These are phyloP conservation scores for Trichophyton verrucosum DNA, from an alignment of 2,329 filamentous ascomycete genomes.

Conservation along the genomic window DNA sequence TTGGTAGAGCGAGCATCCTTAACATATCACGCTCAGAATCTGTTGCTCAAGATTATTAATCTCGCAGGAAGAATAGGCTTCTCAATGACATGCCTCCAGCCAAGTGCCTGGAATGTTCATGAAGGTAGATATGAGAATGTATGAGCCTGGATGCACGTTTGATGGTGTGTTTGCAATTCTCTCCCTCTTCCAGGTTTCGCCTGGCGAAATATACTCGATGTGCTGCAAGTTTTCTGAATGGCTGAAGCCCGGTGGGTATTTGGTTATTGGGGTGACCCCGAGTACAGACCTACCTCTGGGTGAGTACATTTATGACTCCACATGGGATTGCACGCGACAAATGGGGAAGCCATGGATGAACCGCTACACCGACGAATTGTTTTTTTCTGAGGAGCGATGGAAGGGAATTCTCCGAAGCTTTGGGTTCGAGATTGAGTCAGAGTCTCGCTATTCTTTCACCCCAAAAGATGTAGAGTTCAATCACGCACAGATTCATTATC, in stretches of 20 bases:
- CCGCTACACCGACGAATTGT: conserved; percentile 7
- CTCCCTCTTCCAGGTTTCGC: conserved; percentile 12
- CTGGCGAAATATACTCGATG: conserved; percentile 10
- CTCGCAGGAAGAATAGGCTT: no score
- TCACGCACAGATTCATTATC: not conserved
- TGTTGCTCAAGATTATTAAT: no score
- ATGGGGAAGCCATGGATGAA: conserved; percentile 11
- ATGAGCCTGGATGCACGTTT: conserved; percentile 4
- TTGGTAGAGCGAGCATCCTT: no score
- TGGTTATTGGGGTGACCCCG: conserved; percentile 10
- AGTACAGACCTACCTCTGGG: conserved; percentile 1
- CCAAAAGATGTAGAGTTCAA: conserved; percentile 4
- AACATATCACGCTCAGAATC: no score
- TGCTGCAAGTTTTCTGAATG: conserved; percentile 11
- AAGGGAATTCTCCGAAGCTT: not conserved
- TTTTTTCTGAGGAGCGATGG: conserved; percentile 5
- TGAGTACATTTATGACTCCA: conserved; percentile 5
- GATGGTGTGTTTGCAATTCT: conserved; percentile 12
- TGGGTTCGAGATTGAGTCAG: not conserved
- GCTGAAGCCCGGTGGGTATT: conserved; percentile 9
- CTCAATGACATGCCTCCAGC: not conserved
- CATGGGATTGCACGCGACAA: conserved; percentile 11
- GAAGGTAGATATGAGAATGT: conserved; percentile 13
- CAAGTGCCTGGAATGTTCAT: conserved; percentile 12
- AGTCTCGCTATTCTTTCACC: not conserved